A percentile compares a stretch with the other conserved stretches of the same genome.
These are phyloP conservation scores for Pleurotus eryngii DNA, from an alignment of 768 basidiomycete genomes.

Conservation along the genomic window DNA sequence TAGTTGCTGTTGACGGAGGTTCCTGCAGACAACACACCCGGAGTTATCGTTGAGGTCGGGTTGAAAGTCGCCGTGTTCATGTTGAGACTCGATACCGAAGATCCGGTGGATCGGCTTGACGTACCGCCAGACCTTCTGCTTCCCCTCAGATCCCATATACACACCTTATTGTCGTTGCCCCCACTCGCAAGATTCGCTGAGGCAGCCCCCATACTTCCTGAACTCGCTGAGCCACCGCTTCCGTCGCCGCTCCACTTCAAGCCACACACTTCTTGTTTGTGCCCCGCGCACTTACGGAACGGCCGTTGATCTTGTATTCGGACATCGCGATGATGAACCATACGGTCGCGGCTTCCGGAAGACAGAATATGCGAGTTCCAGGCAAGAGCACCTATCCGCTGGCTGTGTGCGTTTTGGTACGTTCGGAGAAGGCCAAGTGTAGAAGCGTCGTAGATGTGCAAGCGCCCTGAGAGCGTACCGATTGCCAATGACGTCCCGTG, in stretches of 20 bases:
- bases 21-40: background rate
- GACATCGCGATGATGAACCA: constrained; percentile 90
- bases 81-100: constrained; percentile 16
- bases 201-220: constrained; percentile 24
- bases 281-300: constrained; percentile 68
- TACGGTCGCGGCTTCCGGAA: constrained; percentile 88
- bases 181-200: constrained; percentile 79
- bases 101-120: constrained; percentile 21
- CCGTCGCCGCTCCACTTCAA: constrained; percentile 78
- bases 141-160: constrained; percentile 90
- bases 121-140: constrained; percentile 40
- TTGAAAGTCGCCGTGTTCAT: constrained; percentile 15
- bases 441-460: constrained; percentile 92
- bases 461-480: constrained; percentile 82
- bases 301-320: constrained; percentile 65
- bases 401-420: constrained; percentile 80
- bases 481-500: constrained; percentile 89
- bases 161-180: constrained; percentile 98
- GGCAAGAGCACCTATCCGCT: constrained; percentile 89
- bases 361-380: constrained; percentile 90
- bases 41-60: background rate
- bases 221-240: background rate
- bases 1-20: constrained; percentile 7
- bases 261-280: constrained; percentile 94
- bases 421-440: constrained; percentile 73